These are phyloP conservation scores for Gossypium gossypioides DNA, from an alignment of 441 rosid species.

Conservation along the genomic window DNA sequence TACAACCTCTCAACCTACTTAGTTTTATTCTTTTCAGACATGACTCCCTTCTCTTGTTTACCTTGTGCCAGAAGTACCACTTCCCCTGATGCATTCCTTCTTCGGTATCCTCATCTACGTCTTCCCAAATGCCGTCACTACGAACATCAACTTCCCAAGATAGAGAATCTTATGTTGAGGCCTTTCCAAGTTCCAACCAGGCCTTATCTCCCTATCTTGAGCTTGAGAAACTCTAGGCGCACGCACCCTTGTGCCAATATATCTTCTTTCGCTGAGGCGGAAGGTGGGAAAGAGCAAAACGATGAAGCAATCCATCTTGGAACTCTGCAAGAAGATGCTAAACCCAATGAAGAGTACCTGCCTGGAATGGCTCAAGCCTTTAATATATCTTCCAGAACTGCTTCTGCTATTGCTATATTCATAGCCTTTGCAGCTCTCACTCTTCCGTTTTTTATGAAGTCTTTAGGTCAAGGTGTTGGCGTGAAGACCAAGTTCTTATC, in stretches of 20 bases:
- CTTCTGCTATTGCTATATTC: slow-evolving; percentile 53
- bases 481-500: slow-evolving; percentile 64
- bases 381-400: slow-evolving; percentile 60
- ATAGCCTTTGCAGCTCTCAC: slow-evolving; percentile 67
- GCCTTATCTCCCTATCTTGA: slow-evolving; percentile 27
- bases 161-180: slow-evolving; percentile 23
- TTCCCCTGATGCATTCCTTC: slow-evolving; percentile 24
- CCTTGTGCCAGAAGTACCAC: slow-evolving; percentile 48
- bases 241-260: slow-evolving; percentile 48
- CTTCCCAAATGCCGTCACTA: slow-evolving; percentile 30
- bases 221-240: slow-evolving; percentile 25
- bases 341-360: slow-evolving; percentile 23
- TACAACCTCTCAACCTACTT: not conserved
- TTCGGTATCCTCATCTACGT: slow-evolving; percentile 32
- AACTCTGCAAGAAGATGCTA: slow-evolving; percentile 18
- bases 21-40: slow-evolving; percentile 24
- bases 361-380: slow-evolving; percentile 84
- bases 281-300: slow-evolving; percentile 37
- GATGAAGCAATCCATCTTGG: slow-evolving; percentile 23
- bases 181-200: slow-evolving; percentile 22
- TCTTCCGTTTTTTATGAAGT: slow-evolving; percentile 70
- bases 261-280: slow-evolving; percentile 62
- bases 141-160: slow-evolving; percentile 27
- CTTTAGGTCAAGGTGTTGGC: slow-evolving; percentile 53
- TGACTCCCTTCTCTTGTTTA: slow-evolving; percentile 58